These are phyloP conservation scores for Penicillium subrubescens DNA, from an alignment of 495 filamentous ascomycete species.

Conservation along the genomic window DNA sequence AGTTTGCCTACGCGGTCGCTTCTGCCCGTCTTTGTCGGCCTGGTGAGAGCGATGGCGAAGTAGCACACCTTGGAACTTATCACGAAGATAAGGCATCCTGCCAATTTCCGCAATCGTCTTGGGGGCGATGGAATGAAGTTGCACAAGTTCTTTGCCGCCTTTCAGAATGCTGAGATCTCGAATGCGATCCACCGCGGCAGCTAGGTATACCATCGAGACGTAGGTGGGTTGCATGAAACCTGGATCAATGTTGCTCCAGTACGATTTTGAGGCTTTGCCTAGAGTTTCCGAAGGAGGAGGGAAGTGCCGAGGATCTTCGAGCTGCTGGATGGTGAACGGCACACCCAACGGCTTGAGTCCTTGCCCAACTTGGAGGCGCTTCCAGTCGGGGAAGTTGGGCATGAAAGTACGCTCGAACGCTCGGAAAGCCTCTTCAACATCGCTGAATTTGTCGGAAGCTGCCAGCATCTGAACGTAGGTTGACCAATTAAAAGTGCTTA, in stretches of 20 bases:
- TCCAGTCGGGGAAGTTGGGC: slow-evolving; percentile 75
- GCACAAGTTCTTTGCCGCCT: slow-evolving; percentile 32
- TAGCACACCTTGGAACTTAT: slow-evolving; percentile 43
- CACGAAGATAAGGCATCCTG: slow-evolving; percentile 54
- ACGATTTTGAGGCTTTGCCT: slow-evolving; percentile 27
- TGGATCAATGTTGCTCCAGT: slow-evolving; percentile 43
- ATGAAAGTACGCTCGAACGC: slow-evolving; percentile 75
- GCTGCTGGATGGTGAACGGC: slow-evolving; percentile 31
- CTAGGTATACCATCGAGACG: slow-evolving; percentile 56
- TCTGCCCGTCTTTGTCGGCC: slow-evolving; percentile 9
- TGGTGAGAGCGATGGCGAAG: slow-evolving; percentile 30
- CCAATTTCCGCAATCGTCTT: slow-evolving; percentile 53
- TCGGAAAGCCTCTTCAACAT: slow-evolving; percentile 58
- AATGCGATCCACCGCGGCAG: slow-evolving; percentile 46
- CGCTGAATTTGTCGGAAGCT: slow-evolving; percentile 33
- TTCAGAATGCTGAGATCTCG: slow-evolving; percentile 38
- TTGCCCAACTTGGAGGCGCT: slow-evolving; percentile 33
- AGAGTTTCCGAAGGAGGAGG: slow-evolving; percentile 27
- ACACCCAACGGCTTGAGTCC: slow-evolving; percentile 34
- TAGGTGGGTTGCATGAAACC: slow-evolving; percentile 54
- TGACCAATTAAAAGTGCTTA: slow-evolving; percentile 61
- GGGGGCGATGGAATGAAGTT: slow-evolving; percentile 45
- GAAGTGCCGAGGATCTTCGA: slow-evolving; percentile 22
- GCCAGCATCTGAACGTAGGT: slow-evolving; percentile 53
- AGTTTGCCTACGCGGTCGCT: slow-evolving; percentile 8